phyloP scores from a whole-genome alignment of 148 eudicot genomes.

The Arbutus unedo region DNA sequence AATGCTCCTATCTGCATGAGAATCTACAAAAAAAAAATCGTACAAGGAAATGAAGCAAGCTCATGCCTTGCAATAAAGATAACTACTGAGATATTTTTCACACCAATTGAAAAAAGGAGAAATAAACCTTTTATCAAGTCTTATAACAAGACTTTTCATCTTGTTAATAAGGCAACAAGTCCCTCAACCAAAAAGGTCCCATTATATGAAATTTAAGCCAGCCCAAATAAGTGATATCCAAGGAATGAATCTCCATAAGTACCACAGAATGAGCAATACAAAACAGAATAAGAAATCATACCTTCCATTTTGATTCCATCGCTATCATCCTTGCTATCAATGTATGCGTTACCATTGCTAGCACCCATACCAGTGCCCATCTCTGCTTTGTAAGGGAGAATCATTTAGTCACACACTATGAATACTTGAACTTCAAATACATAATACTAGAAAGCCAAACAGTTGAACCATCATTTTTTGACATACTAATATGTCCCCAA shows the following conservation, averaged over 20 bases:
- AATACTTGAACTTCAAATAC: background rate
- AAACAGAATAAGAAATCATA: slow-evolving; percentile 17
- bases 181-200: background rate
- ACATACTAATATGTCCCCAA: slow-evolving; percentile 13
- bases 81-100: background rate
- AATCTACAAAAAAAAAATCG: slow-evolving; percentile 29
- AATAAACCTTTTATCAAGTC: background rate
- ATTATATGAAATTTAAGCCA: background rate
- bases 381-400: slow-evolving; percentile 27
- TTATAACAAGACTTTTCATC: background rate
- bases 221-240: background rate
- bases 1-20: slow-evolving; percentile 69
- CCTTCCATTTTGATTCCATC: slow-evolving; percentile 79
- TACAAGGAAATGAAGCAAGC: slow-evolving; percentile 12
- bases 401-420: slow-evolving; percentile 4
- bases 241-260: background rate
- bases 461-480: no score
- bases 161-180: background rate
- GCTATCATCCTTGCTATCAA: slow-evolving; percentile 41
- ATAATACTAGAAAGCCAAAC: background rate
- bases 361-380: slow-evolving; percentile 39
- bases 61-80: slow-evolving; percentile 2
- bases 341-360: slow-evolving; percentile 24
- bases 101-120: background rate
- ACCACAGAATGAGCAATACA: background rate